Evolutionary conservation across 352 stramenopile species (phyloP).

Genomic region (Phytopythium sindhum): DNA sequence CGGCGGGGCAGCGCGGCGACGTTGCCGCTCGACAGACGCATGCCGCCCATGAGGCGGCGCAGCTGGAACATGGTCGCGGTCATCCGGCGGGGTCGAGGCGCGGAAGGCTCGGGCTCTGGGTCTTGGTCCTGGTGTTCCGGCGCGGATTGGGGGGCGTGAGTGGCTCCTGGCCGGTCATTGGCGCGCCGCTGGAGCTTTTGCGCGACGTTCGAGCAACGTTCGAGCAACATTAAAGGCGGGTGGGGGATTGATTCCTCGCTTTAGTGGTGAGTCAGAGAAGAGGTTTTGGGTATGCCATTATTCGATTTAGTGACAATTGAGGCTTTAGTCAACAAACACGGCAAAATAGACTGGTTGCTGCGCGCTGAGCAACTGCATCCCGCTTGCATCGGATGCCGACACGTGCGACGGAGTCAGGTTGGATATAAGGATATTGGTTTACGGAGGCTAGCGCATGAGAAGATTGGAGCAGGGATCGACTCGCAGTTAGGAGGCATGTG

Average conservation of each 20-base stretch:
- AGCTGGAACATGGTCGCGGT: conserved; percentile 43
- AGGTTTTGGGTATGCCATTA: background rate
- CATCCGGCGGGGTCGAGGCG: background rate
- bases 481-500: too few species aligned
- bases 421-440: too few species aligned
- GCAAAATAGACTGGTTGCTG: too few species aligned
- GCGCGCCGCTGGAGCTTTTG: background rate
- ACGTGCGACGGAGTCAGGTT: too few species aligned
- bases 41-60: conserved; percentile 60
- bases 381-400: too few species aligned
- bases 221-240: background rate
- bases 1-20: conserved; percentile 35
- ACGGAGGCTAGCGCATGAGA: too few species aligned
- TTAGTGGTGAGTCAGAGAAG: background rate
- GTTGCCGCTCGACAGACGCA: conserved; percentile 41
- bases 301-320: background rate
- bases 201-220: background rate
- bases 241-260: background rate
- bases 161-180: background rate
- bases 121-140: background rate
- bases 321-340: too few species aligned
- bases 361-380: too few species aligned
- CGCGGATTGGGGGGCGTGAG: background rate
- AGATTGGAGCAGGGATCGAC: too few species aligned
- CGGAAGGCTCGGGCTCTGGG: too few species aligned